Percentiles rank a stretch among this genome's conserved stretches.
These are phyloP conservation scores for Chlorencoelia australis DNA, from an alignment of 2,329 filamentous ascomycete genomes.

Conservation along the genomic window DNA sequence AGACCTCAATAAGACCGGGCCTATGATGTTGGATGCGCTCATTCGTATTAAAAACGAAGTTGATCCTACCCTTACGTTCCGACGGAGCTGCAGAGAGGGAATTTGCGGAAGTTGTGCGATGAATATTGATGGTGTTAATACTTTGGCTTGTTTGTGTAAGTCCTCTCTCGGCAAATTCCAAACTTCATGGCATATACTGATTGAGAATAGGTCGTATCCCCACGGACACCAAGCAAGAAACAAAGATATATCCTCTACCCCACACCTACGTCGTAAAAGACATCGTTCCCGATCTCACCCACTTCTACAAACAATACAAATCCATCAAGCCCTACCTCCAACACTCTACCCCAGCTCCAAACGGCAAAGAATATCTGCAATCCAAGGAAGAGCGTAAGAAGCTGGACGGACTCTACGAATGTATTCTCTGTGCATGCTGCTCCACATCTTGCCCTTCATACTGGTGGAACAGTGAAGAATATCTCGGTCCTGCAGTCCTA, in stretches of 20 bases:
- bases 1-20: constrained; percentile 97
- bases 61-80: constrained; percentile 92
- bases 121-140: constrained; percentile 99
- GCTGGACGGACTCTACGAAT: constrained; percentile 97
- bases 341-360: constrained; percentile 70
- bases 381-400: constrained; percentile 82
- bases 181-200: constrained; percentile 20
- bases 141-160: constrained; percentile 92
- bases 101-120: constrained; percentile 98
- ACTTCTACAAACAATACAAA: constrained; percentile 99
- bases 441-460: constrained; percentile 98
- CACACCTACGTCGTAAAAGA: constrained; percentile 99
- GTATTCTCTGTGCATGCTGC: constrained; percentile 98
- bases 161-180: constrained; percentile 21
- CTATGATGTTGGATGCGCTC: constrained; percentile 94
- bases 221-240: constrained; percentile 66
- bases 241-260: constrained; percentile 94
- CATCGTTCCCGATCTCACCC: constrained; percentile 91
- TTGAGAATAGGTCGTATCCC: constrained; percentile 72
- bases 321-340: constrained; percentile 99
- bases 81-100: constrained; percentile 91
- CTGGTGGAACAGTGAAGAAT: constrained; percentile 99
- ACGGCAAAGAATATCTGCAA: constrained; percentile 88
- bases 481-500: constrained; percentile 91
- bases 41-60: constrained; percentile 99